Base-by-base conservation (phyloP, 2,329 filamentous ascomycete genomes). In the Calonectria leucothoes region DNA sequence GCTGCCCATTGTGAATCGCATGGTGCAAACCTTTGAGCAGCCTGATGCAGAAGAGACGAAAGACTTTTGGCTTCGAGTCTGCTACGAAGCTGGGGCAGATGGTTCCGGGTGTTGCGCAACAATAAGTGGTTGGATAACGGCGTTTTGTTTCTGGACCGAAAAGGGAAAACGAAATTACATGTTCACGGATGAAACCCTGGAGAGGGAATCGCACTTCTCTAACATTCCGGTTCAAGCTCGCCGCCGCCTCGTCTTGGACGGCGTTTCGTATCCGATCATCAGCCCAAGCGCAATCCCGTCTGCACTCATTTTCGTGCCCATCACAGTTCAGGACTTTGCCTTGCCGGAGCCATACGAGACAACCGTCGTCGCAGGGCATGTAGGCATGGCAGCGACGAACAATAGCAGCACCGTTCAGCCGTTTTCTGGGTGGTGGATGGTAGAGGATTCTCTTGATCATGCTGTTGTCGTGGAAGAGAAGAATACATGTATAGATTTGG, bases 21-120 rank as follows among this genome's bases (percentile, higher is more conserved):
- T 66, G 29, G n/a, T 66, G 2, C 31, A 12, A 11, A 35, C 39
- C 1, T 66, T 66, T 7, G 63, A 66, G 20, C 29, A 49, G 31
- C 63, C 63, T 1, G n/a, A 51, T 1, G 6, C 31, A 31, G 17
- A 20, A 35, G 29, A 66, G 17, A 23, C 8, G 1, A 66, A 48
- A 14, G 63, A 66, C 45, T 66, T 66, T n/a, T 66, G 63, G 63
- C 42, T 66, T 3, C 63, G 63, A 6, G 63, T 51, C n/a, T 49
- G 20, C n/a, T 27, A 66, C 27, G 31, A 49, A 49, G 63, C 42
- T 27, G 63, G 45, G 11, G 8, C 6, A 7, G 15, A 49, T 20
- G 63, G 63, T 2, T 66, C 42, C 14, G 63, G 63, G 39, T 48
- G 14, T 49, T 35, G n/a, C 15, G 42, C 31, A 2, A 66, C 63